phyloP scores from a whole-genome alignment of 352 stramenopile species.

The Phytopythium kandeliae region DNA sequence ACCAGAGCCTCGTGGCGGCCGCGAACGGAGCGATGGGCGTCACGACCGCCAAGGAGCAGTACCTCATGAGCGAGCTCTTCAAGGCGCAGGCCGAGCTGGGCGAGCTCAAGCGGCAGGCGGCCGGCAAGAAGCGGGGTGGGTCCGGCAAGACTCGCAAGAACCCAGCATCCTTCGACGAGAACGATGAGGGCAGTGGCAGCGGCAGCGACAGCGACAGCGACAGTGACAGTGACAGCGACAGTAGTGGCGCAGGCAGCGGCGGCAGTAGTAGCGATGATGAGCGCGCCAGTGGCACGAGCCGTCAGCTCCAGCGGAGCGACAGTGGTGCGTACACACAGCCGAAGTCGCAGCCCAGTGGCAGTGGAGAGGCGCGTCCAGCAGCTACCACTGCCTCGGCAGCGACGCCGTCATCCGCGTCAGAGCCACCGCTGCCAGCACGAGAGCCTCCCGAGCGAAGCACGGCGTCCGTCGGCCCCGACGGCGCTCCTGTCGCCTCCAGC shows the following conservation, averaged over 20 bases:
- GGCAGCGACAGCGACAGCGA: not conserved
- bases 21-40: slow-evolving; percentile 11
- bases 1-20: slow-evolving; percentile 13
- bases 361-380: too few relatives aligned
- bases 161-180: slow-evolving; percentile 2
- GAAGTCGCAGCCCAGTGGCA: too few relatives aligned
- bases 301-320: not conserved
- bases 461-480: too few relatives aligned
- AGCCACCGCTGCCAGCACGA: too few relatives aligned
- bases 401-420: too few relatives aligned
- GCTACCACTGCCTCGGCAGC: too few relatives aligned
- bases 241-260: slow-evolving; percentile 3
- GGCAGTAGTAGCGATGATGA: slow-evolving; percentile 2
- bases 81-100: slow-evolving; percentile 19
- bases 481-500: too few relatives aligned
- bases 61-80: slow-evolving; percentile 26
- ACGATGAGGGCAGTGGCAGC: not conserved
- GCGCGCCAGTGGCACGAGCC: not conserved
- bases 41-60: slow-evolving; percentile 21
- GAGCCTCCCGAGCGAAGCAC: too few relatives aligned
- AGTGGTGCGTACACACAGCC: too few relatives aligned
- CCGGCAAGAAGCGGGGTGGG: slow-evolving; percentile 7
- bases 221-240: not conserved
- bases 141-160: not conserved
- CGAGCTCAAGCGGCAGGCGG: slow-evolving; percentile 15